Evolutionary conservation across 2,329 filamentous ascomycete species (phyloP), one percentile per base, ranked within the genome.

Genomic region (Cladosporium sp.): DNA sequence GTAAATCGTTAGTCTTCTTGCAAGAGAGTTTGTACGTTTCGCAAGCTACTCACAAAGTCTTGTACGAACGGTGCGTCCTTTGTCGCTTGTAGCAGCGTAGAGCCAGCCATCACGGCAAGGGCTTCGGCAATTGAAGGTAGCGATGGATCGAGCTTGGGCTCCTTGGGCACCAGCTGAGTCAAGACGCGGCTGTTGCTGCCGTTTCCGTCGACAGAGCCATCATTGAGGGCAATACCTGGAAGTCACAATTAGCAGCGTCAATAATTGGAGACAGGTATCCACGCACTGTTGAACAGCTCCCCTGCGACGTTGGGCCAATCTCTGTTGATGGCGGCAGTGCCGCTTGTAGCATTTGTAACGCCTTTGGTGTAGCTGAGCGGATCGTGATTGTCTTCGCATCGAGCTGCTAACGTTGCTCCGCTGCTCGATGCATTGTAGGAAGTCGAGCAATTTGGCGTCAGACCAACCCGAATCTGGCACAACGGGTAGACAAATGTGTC

Each of bases 101-200:
- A 86, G 3, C 84, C 84, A 0, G 83, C 82, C 66, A 92, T 80
- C 0, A 90, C 88, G 0, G 88, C 88, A 0, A 93, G 70, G 0
- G 87, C 86, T 71, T 94, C 90, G 0, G 84, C 86, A 17, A 89
- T 79, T 2, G 86, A 89, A 0, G 90, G 90, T 0, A 87, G 71
- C 0, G 72, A 67, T 0, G 77, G 71, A 34, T 80, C 75, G 0
- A 90, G 76, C 11, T 72, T 63, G 1, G 69, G 64, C 0, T 55
- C 57, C 0, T 69, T 69, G 1, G 78, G 62, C 14, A 79, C 75
- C 43, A 79, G 65, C 49, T 81, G 74, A 11, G 72, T 78, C 6
- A 80, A 64, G 0, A 80, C 63, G 1, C 78, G 69, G 0, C 75
- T 72, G 51, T 78, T 80, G 37, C 73, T 75, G 2, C 77, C 76